A percentile compares a stretch with the other conserved stretches of the same genome.
Evolutionary conservation across 345 rosid species (phyloP).

Genomic region (Rhizophora mangle): DNA sequence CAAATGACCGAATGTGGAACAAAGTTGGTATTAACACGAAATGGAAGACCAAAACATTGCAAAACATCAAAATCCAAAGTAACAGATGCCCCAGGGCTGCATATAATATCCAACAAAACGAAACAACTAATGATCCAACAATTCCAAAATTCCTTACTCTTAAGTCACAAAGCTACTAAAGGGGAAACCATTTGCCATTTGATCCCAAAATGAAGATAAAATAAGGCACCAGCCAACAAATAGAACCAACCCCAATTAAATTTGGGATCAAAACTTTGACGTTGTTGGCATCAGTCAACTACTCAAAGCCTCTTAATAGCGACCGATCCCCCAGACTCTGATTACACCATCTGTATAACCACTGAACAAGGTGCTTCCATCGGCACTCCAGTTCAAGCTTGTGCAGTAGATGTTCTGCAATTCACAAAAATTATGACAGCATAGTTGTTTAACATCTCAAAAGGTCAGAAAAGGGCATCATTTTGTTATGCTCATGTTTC

Average conservation of each 20-base stretch:
- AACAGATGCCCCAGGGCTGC: background rate
- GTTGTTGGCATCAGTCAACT: background rate
- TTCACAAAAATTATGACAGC: background rate
- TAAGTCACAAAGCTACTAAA: background rate
- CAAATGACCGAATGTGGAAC: background rate
- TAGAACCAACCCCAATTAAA: too few species aligned
- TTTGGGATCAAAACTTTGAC: too few species aligned
- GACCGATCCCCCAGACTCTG: constrained; percentile 96
- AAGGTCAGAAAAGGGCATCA: too few species aligned
- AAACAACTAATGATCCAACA: constrained; percentile 4
- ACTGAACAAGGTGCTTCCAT: constrained; percentile 92
- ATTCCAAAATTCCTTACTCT: constrained; percentile 12
- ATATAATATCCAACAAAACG: constrained; percentile 7
- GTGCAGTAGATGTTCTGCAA: constrained; percentile 87
- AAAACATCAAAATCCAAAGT: constrained; percentile 1
- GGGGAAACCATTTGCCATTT: background rate
- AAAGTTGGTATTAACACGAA: background rate
- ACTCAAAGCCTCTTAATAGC: constrained; percentile 19
- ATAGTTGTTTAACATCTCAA: too few species aligned
- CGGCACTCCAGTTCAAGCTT: constrained; percentile 85
- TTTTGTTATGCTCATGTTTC: too few species aligned
- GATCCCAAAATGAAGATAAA: constrained; percentile 4
- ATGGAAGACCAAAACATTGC: background rate
- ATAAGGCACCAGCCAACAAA: too few species aligned
- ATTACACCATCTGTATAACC: constrained; percentile 95